Conservation (phyloP, 164 flowering plant genomes). For the Vitis rotundifolia region DNA sequence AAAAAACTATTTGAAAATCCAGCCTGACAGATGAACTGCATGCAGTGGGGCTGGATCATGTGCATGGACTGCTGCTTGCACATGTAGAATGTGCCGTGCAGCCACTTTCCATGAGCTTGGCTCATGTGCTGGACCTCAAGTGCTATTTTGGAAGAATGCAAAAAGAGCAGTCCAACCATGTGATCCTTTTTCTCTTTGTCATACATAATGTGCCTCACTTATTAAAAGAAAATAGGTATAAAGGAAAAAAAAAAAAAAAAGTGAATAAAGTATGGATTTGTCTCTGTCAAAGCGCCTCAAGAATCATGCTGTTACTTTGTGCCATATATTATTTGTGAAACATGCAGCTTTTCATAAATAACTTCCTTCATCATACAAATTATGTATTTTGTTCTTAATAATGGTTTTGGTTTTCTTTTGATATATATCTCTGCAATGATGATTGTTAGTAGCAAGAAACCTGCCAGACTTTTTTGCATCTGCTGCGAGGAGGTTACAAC, state of each 20-base stretch:
- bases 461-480: neutral
- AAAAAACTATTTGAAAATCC: neutral
- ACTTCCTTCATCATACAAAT: neutral
- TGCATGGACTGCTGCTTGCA: slow-evolving; percentile 24
- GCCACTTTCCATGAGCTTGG: slow-evolving; percentile 28
- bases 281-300: too few species aligned
- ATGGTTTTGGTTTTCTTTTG: neutral
- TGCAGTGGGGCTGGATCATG: slow-evolving; percentile 13
- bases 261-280: too few species aligned
- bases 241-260: too few species aligned
- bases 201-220: too few species aligned
- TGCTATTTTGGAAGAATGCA: slow-evolving; percentile 13
- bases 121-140: slow-evolving; percentile 5
- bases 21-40: slow-evolving; percentile 8
- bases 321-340: too few species aligned
- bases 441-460: slow-evolving; percentile 6
- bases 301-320: too few species aligned
- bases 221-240: too few species aligned
- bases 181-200: neutral
- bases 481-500: neutral
- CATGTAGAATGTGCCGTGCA: slow-evolving; percentile 23
- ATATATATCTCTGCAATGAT: slow-evolving; percentile 1
- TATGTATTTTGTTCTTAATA: neutral
- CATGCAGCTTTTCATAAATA: neutral
- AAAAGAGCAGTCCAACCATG: slow-evolving; percentile 17